phyloP scores from a whole-genome alignment of 1,284 basidiomycete species.

The Psilocybe mexicana region DNA sequence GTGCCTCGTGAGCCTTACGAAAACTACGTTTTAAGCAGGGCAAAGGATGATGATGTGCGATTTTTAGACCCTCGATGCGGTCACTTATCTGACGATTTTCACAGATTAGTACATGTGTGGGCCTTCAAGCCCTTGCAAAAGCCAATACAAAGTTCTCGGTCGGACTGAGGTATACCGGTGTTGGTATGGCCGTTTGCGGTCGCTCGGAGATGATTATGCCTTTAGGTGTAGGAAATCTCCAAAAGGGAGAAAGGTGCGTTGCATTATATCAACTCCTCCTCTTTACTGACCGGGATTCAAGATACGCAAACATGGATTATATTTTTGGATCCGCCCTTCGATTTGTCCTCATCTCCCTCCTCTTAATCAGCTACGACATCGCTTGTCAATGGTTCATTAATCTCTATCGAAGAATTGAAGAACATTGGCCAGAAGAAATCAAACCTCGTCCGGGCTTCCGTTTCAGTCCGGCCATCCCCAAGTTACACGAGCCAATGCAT shows the following conservation, averaged over 20 bases:
- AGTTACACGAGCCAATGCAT: constrained; percentile 14
- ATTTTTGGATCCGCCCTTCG: neutral
- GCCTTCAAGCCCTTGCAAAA: neutral
- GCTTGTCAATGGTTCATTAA: neutral
- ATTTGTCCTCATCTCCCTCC: neutral
- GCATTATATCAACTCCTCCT: no score
- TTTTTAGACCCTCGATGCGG: neutral
- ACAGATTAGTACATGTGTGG: neutral
- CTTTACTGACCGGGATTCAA: neutral
- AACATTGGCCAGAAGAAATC: neutral
- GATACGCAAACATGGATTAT: constrained; percentile 9
- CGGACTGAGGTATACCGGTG: neutral
- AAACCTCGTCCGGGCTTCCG: neutral
- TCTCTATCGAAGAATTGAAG: neutral
- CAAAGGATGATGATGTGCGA: neutral
- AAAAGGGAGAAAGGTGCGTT: constrained; percentile 2
- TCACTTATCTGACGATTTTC: neutral
- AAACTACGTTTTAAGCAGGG: neutral
- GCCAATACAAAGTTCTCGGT: neutral
- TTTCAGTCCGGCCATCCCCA: constrained; percentile 8
- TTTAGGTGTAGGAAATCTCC: constrained; percentile 5
- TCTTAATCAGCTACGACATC: constrained; percentile 1
- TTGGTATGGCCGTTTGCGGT: neutral
- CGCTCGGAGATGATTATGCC: neutral
- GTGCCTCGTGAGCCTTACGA: constrained; percentile 8